Evolutionary conservation across 2,329 filamentous ascomycete species (phyloP).

Genomic region (Exophiala phaeomuriformis): DNA sequence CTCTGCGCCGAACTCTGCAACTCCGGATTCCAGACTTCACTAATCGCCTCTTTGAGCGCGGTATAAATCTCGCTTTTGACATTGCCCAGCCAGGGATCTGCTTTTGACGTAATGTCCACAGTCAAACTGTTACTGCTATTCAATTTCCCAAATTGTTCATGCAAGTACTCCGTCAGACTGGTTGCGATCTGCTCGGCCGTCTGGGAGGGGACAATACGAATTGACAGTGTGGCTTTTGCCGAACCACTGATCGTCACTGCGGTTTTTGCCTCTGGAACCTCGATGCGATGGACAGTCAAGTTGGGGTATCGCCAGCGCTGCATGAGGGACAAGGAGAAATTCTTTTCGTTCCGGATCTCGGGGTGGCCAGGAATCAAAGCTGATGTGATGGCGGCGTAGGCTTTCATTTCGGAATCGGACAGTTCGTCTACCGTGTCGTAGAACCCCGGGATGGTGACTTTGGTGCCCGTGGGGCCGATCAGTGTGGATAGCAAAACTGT

Average conservation of each 20-base stretch:
- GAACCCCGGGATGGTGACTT: conserved; percentile 78
- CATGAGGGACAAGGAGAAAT: conserved; percentile 80
- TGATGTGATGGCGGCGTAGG: conserved; percentile 76
- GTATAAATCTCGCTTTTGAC: conserved; percentile 85
- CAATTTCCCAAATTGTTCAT: conserved; percentile 63
- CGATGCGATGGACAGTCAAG: conserved; percentile 85
- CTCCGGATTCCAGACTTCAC: conserved; percentile 65
- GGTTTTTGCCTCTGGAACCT: conserved; percentile 80
- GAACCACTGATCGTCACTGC: conserved; percentile 85
- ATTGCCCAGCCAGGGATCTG: conserved; percentile 93
- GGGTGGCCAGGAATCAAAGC: conserved; percentile 68
- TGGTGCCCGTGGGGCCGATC: conserved; percentile 66
- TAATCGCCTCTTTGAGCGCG: conserved; percentile 76
- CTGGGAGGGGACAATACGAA: conserved; percentile 90
- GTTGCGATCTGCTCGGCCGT: conserved; percentile 70
- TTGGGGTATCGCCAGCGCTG: conserved; percentile 93
- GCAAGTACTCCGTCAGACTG: conserved; percentile 59
- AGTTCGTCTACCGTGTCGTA: conserved; percentile 76
- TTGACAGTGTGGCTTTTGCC: conserved; percentile 78
- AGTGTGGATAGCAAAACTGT: conserved; percentile 74
- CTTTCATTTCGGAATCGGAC: conserved; percentile 64
- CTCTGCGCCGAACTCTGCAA: conserved; percentile 18
- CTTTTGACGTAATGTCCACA: conserved; percentile 82
- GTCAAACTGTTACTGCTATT: conserved; percentile 73
- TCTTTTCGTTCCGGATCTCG: conserved; percentile 54